Base-by-base conservation (phyloP, 352 stramenopile species). In the Globisporangium irregulare region DNA sequence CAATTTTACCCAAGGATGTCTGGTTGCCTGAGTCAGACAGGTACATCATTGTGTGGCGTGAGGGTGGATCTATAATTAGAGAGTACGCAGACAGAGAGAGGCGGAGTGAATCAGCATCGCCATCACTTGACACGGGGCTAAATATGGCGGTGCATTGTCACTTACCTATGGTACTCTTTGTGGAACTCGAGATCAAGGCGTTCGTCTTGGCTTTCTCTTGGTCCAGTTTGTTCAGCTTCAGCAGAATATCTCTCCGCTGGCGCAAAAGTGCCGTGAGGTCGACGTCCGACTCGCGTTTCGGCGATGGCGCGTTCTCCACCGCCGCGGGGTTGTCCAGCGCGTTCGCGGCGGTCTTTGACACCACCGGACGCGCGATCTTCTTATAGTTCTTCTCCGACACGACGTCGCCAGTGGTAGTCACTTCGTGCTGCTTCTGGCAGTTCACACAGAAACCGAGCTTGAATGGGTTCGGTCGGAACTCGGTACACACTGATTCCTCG, bases 401-500 rank as follows among this genome's bases (percentile, higher is more conserved):
- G 10, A 93, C 84, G 64, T 86, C 80, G 20, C 88, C 88, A 56
- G 82, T 80, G 9, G 82, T 81, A 53, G 78, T 88, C 15, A 93
- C 85, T 48, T 96, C 86, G 75, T 96, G 88, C 68, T 96, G 88
- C 71, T 94, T 94, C 76, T 94, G 88, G 73, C 88, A 96, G 73
- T 96, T 96, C 67, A 96, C 86, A 71, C 88, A 96, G 67, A 94
- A 96, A 6, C 88, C 88, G 24, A 94, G 70, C 69, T 93, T 93
- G 69, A 96, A 96, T 34, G 87, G 85, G 63, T 96, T 96, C 0
- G 86, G 81, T 24, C 75, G 48, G 66, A 89, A 96, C n/a, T 96
- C 88, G 1, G 77, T 84, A 61, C 88, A 96, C 61, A 93, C 68
- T 41, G 81, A 85, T 58, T 91, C 84, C 72, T 96, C 85, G 62